Conservation (phyloP, 164 flowering plant genomes). For the Tinospora cordifolia region DNA sequence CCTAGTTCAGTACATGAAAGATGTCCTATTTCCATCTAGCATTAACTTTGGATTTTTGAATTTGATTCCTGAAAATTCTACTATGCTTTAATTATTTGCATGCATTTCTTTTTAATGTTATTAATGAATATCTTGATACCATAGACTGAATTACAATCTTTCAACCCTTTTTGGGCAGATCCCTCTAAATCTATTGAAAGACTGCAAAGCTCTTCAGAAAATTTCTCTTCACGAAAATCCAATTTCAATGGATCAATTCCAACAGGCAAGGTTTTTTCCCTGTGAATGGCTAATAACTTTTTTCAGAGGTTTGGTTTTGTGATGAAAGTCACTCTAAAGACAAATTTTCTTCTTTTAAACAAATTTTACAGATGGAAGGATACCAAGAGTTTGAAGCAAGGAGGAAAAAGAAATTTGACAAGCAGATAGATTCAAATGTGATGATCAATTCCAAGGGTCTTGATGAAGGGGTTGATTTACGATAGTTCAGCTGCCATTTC, state of each 20-base stretch:
- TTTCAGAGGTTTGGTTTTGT: neutral
- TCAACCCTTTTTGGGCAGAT: slow-evolving; percentile 38
- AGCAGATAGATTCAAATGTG: slow-evolving; percentile 95
- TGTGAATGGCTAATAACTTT: neutral
- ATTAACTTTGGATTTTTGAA: neutral
- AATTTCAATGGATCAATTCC: slow-evolving; percentile 88
- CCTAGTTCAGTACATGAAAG: no score
- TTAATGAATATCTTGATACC: neutral
- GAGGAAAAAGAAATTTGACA: slow-evolving; percentile 90
- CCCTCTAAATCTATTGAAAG: slow-evolving; percentile 65
- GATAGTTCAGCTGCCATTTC: slow-evolving; percentile 14
- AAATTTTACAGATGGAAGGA: slow-evolving; percentile 73
- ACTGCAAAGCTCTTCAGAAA: slow-evolving; percentile 80
- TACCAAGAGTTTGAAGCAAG: slow-evolving; percentile 86
- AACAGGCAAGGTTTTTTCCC: slow-evolving; percentile 41
- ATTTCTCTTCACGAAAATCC: slow-evolving; percentile 86
- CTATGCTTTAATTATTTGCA: neutral
- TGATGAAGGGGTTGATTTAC: slow-evolving; percentile 88
- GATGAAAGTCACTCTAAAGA: neutral
- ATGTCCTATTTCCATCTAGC: neutral
- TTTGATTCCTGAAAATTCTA: neutral
- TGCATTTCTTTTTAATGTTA: neutral
- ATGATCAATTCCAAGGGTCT: slow-evolving; percentile 90
- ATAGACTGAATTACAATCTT: neutral
- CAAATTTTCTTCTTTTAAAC: neutral